Percentiles rank a stretch among this genome's conserved stretches.
Evolutionary conservation across 176 grass and related monocot species (phyloP).

Genomic region (Oryza longistaminata): DNA sequence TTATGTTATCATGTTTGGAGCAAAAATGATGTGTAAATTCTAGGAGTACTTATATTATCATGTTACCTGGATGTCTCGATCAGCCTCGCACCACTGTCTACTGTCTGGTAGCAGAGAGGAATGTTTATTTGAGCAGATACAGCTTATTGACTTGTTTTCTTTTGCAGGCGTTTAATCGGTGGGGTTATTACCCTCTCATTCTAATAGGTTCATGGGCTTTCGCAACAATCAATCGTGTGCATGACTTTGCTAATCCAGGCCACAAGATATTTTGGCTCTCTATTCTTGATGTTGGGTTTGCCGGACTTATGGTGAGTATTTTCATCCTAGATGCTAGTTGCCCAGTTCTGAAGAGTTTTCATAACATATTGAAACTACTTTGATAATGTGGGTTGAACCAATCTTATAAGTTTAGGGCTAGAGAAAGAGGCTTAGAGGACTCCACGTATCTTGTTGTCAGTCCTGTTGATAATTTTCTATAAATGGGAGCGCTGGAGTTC

Average conservation of each 20-base stretch:
- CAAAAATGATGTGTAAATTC: not conserved
- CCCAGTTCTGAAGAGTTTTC: not conserved
- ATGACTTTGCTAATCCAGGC: slow-evolving; percentile 72
- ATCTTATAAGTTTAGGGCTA: not conserved
- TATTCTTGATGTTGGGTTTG: slow-evolving; percentile 84
- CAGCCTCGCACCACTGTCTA: not conserved
- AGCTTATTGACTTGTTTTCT: not conserved
- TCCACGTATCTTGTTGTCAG: not conserved
- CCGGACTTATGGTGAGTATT: slow-evolving; percentile 86
- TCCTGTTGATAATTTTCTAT: not conserved
- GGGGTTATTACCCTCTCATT: slow-evolving; percentile 98
- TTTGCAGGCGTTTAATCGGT: slow-evolving; percentile 81
- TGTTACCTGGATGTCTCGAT: not conserved
- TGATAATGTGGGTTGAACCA: not conserved
- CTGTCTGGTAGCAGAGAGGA: not conserved
- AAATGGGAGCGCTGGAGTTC: not conserved
- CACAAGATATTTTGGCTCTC: slow-evolving; percentile 96
- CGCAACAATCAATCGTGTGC: slow-evolving; percentile 84
- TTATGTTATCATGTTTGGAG: slow-evolving; percentile 17
- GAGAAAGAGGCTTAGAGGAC: not conserved
- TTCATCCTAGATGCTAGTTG: slow-evolving; percentile 10
- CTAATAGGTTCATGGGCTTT: slow-evolving; percentile 94
- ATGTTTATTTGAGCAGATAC: slow-evolving; percentile 7
- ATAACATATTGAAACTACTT: not conserved
- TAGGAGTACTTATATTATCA: not conserved